phyloP scores from a whole-genome alignment of 768 basidiomycete species.

The Lactarius tabidus region DNA sequence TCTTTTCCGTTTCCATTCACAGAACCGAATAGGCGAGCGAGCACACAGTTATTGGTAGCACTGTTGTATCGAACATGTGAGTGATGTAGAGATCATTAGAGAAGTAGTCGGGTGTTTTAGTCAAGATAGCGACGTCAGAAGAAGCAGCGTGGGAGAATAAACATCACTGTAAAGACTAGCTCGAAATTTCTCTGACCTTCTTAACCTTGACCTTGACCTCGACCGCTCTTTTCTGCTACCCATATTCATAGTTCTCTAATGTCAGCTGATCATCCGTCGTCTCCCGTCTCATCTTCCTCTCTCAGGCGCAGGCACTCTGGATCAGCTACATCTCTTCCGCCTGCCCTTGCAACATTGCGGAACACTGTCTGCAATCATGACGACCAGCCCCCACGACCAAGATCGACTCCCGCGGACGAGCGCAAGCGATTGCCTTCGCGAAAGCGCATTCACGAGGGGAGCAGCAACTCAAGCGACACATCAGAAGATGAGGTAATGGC shows the following conservation, averaged over 20 bases:
- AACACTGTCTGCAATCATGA: conserved; percentile 32
- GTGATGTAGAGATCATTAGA: neutral
- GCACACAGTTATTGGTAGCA: conserved; percentile 1
- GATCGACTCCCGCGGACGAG: conserved; percentile 66
- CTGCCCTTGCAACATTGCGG: conserved; percentile 28
- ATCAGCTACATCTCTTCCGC: conserved; percentile 39
- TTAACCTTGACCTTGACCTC: neutral
- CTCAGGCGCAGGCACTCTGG: conserved; percentile 60
- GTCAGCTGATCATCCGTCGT: conserved; percentile 12
- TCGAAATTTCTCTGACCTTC: neutral
- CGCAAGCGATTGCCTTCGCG: conserved; percentile 46
- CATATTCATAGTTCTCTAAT: neutral
- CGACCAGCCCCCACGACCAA: conserved; percentile 61
- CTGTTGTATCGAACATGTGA: neutral
- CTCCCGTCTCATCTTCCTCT: conserved; percentile 9
- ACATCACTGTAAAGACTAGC: neutral
- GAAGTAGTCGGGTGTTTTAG: neutral
- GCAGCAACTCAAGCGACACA: conserved; percentile 26
- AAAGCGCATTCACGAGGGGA: conserved; percentile 32
- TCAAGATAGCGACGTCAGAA: neutral
- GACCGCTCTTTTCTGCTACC: neutral
- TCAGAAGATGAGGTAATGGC: conserved; percentile 48
- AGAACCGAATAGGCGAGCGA: too few species aligned
- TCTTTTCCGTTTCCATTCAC: too few species aligned
- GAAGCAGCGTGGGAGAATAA: conserved; percentile 13